Percentiles rank a stretch among this genome's conserved stretches.
phyloP scores from a whole-genome alignment of 2,329 filamentous ascomycete species.

The Fusarium odoratissimum region DNA sequence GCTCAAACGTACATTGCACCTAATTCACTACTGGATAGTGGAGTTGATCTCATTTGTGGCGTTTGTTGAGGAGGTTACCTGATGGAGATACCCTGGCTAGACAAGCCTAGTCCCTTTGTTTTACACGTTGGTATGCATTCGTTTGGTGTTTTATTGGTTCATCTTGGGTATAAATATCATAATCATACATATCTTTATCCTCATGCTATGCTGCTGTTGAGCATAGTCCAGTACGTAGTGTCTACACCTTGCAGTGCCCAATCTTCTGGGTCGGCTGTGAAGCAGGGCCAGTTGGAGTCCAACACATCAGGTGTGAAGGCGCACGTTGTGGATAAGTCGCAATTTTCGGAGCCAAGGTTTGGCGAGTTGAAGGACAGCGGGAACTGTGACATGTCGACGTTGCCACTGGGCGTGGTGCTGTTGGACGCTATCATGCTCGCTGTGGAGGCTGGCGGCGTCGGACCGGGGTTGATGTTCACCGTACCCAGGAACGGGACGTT shows the following conservation, averaged over 20 bases:
- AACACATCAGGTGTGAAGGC: slow-evolving; percentile 19
- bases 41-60: slow-evolving; percentile 43
- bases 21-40: slow-evolving; percentile 24
- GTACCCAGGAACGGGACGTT: slow-evolving; percentile 61
- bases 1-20: slow-evolving; percentile 18
- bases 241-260: slow-evolving; percentile 58
- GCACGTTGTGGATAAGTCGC: slow-evolving; percentile 14
- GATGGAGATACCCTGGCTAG: slow-evolving; percentile 46
- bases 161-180: slow-evolving; percentile 37
- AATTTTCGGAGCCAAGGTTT: slow-evolving; percentile 6
- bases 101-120: slow-evolving; percentile 38
- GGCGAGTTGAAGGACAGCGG: slow-evolving; percentile 22
- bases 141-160: slow-evolving; percentile 26
- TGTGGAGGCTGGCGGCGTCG: slow-evolving; percentile 28
- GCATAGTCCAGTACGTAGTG: slow-evolving; percentile 51
- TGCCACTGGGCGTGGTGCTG: slow-evolving; percentile 18
- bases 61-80: slow-evolving; percentile 37
- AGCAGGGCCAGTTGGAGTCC: slow-evolving; percentile 41
- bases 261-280: slow-evolving; percentile 50
- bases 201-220: slow-evolving; percentile 43
- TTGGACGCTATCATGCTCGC: slow-evolving; percentile 26
- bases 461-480: slow-evolving; percentile 54
- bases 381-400: slow-evolving; percentile 17
- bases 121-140: slow-evolving; percentile 23
- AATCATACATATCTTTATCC: slow-evolving; percentile 15